Conservation (phyloP, 2,329 filamentous ascomycete species). For the Penicillium carneum region DNA sequence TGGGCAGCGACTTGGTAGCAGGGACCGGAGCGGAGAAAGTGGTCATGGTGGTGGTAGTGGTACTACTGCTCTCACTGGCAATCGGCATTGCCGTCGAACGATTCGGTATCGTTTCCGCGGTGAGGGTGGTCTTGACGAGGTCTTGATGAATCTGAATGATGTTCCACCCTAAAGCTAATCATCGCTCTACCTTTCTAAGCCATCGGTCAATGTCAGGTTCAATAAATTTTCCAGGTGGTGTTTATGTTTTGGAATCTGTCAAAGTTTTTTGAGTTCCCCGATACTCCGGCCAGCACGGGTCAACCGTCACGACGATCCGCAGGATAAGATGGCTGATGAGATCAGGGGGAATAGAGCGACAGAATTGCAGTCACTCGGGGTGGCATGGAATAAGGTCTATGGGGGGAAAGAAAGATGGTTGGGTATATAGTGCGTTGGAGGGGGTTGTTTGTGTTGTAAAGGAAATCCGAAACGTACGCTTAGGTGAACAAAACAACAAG, state of each 20-base stretch:
- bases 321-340: constrained; percentile 10
- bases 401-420: constrained; percentile 15
- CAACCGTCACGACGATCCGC: constrained; percentile 13
- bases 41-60: constrained; percentile 50
- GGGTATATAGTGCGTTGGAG: constrained; percentile 26
- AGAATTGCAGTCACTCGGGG: constrained; percentile 1
- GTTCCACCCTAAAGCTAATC: constrained; percentile 55
- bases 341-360: constrained; percentile 5
- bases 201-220: constrained; percentile 40
- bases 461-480: constrained; percentile 34
- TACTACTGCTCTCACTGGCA: constrained; percentile 52
- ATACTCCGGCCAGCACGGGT: constrained; percentile 19
- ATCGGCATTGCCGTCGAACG: constrained; percentile 50
- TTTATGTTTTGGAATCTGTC: constrained; percentile 15
- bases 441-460: constrained; percentile 21
- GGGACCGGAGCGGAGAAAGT: constrained; percentile 52
- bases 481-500: constrained; percentile 39
- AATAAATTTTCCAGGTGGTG: constrained; percentile 3
- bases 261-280: constrained; percentile 26
- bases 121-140: constrained; percentile 46
- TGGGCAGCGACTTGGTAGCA: constrained; percentile 53
- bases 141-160: constrained; percentile 52
- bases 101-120: no score
- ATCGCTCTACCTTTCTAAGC: constrained; percentile 51
- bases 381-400: constrained; percentile 9